These are phyloP conservation scores for Aspergillus flavus DNA, from an alignment of 2,329 filamentous ascomycete genomes.

Conservation along the genomic window DNA sequence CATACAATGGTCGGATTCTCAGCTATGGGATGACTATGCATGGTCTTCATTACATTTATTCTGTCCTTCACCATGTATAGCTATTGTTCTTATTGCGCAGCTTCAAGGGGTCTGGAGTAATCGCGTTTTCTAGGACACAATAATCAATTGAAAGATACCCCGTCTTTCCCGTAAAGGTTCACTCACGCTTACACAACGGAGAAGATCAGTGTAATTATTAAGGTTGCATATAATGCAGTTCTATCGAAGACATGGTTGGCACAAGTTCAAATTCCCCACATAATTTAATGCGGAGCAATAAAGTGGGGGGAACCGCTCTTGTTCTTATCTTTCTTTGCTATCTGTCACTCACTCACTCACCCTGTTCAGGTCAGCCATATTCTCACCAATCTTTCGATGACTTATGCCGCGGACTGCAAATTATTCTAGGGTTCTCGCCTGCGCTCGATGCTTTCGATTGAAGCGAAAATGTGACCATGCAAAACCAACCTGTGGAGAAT, in stretches of 20 bases:
- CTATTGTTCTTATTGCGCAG: too few species aligned
- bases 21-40: neutral
- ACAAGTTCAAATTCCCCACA: slow-evolving; percentile 2
- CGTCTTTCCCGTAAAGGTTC: neutral
- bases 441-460: slow-evolving; percentile 31
- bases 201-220: neutral
- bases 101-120: too few species aligned
- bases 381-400: neutral
- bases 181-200: neutral
- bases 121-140: neutral
- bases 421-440: slow-evolving; percentile 27
- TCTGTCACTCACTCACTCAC: neutral
- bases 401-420: slow-evolving; percentile 14
- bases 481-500: slow-evolving; percentile 33
- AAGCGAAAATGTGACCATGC: slow-evolving; percentile 34
- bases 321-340: slow-evolving; percentile 2
- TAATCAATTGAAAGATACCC: neutral
- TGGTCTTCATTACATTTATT: neutral
- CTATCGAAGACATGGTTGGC: neutral
- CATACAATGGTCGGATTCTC: neutral
- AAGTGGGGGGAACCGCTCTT: slow-evolving; percentile 1
- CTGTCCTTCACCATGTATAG: neutral
- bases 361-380: neutral
- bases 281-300: neutral
- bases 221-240: neutral